Conservation (phyloP, 1,139 yeast species). For the Hyphopichia wangnamkhiaoensis region DNA sequence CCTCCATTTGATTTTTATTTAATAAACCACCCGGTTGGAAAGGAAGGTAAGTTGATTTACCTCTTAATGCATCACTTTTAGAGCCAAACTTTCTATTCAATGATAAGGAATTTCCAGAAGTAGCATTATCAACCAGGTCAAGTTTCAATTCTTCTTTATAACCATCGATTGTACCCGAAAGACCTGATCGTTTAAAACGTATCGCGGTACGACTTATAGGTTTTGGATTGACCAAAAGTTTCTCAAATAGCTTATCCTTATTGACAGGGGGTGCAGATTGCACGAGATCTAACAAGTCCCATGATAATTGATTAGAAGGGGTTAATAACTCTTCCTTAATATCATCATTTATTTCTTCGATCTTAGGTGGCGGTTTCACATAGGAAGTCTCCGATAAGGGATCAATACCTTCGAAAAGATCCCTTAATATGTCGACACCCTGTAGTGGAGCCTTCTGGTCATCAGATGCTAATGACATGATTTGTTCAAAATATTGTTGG, state of each 20-base stretch:
- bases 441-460: not conserved
- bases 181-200: conserved; percentile 70
- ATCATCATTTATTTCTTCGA: conserved; percentile 10
- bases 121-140: conserved; percentile 53
- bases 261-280: conserved; percentile 44
- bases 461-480: too few species aligned
- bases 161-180: conserved; percentile 65
- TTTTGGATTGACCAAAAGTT: conserved; percentile 51
- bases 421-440: not conserved
- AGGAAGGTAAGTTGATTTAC: conserved; percentile 77
- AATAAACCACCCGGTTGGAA: conserved; percentile 91
- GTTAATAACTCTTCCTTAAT: conserved; percentile 36
- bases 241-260: conserved; percentile 34
- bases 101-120: conserved; percentile 70
- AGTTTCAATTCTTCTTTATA: conserved; percentile 62
- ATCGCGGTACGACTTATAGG: conserved; percentile 56
- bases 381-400: conserved; percentile 5
- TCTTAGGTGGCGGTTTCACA: conserved; percentile 3
- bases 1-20: conserved; percentile 24
- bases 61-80: conserved; percentile 62
- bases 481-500: too few species aligned
- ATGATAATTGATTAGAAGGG: conserved; percentile 53
- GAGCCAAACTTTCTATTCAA: conserved; percentile 68
- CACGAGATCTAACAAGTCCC: conserved; percentile 61
- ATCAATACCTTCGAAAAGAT: conserved; percentile 8